These are phyloP conservation scores for Sugiyamaella sp. DNA, from an alignment of 1,139 yeast genomes.

Conservation along the genomic window DNA sequence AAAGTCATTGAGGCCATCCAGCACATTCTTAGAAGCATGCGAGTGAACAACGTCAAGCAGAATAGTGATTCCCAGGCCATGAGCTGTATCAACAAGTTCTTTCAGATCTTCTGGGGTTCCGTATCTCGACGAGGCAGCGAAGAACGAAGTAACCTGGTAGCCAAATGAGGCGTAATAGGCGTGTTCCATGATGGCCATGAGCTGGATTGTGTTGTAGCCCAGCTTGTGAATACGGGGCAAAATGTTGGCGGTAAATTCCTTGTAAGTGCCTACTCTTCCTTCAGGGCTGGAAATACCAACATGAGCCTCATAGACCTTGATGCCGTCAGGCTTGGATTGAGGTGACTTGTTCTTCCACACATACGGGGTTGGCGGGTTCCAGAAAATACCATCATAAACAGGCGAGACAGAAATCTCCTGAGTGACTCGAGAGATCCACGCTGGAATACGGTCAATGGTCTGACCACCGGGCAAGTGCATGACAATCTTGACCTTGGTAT, in stretches of 20 bases:
- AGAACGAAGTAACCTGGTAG: constrained; percentile 90
- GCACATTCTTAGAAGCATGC: constrained; percentile 92
- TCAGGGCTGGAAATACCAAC: constrained; percentile 94
- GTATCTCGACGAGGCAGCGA: constrained; percentile 84
- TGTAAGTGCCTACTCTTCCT: constrained; percentile 79
- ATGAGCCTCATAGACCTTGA: constrained; percentile 93
- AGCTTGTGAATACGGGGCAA: constrained; percentile 82
- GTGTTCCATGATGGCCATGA: constrained; percentile 99
- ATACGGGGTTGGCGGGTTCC: constrained; percentile 76
- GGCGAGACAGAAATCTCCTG: constrained; percentile 57
- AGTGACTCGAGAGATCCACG: constrained; percentile 86
- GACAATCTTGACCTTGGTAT: constrained; percentile 74
- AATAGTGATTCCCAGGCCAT: constrained; percentile 82
- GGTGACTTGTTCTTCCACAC: constrained; percentile 57
- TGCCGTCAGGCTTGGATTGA: constrained; percentile 57
- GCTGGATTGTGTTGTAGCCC: constrained; percentile 91
- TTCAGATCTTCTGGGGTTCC: constrained; percentile 96
- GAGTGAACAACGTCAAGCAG: constrained; percentile 92
- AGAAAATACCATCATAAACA: constrained; percentile 82
- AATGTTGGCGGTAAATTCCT: constrained; percentile 76
- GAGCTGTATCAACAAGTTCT: constrained; percentile 90
- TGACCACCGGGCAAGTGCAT: constrained; percentile 70
- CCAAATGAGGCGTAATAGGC: constrained; percentile 98
- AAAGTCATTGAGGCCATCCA: constrained; percentile 89
- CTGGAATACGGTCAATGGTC: constrained; percentile 77